phyloP scores from a whole-genome alignment of 2,329 filamentous ascomycete species.

The Colletotrichum horii region DNA sequence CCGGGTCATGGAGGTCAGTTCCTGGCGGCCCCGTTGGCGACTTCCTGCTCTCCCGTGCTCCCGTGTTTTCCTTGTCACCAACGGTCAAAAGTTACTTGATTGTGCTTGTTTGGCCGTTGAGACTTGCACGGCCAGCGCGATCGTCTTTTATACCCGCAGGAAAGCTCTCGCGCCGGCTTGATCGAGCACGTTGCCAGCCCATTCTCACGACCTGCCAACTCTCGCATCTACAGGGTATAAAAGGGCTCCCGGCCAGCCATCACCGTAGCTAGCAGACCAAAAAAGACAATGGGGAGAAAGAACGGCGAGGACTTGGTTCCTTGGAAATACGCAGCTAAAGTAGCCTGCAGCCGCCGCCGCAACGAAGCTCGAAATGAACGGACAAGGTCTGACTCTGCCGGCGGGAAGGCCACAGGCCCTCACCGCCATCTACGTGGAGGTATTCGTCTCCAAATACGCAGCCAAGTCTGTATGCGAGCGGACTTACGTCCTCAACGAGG shows the following conservation, averaged over 20 bases:
- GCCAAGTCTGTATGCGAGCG: background rate
- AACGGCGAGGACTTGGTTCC: no score
- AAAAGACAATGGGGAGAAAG: background rate
- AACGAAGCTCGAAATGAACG: background rate
- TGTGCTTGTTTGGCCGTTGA: rapidly evolving
- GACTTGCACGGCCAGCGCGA: rapidly evolving
- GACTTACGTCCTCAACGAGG: background rate
- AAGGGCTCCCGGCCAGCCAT: background rate
- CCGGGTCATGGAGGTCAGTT: background rate
- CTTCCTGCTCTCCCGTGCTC: background rate
- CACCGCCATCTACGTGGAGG: background rate
- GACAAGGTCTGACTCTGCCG: no score
- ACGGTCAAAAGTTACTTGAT: rapidly evolving
- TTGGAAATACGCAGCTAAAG: no score
- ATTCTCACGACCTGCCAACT: no score
- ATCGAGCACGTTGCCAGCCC: background rate
- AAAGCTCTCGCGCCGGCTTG: background rate
- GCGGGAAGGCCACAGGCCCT: background rate
- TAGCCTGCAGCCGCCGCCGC: no score
- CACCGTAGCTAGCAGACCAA: background rate
- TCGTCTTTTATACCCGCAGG: background rate
- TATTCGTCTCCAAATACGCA: background rate
- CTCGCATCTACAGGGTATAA: no score
- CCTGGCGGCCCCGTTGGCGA: no score
- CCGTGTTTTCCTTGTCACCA: background rate